Evolutionary conservation across 2,329 filamentous ascomycete genomes (phyloP).

Genomic region (Ilyonectria robusta): DNA sequence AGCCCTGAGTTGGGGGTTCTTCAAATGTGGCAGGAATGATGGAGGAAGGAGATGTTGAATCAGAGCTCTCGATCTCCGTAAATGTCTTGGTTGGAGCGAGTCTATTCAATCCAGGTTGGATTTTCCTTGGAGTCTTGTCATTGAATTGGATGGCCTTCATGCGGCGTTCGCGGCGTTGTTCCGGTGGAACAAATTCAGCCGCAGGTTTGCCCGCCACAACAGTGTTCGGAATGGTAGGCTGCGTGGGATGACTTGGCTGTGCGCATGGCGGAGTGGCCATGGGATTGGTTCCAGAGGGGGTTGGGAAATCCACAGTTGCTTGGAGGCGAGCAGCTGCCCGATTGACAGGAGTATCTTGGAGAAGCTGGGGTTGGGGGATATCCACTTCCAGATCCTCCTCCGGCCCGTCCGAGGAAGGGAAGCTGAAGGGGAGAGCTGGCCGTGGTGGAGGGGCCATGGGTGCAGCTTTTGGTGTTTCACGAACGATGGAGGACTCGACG

Average conservation of each 20-base stretch:
- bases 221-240: slow-evolving; percentile 40
- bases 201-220: slow-evolving; percentile 17
- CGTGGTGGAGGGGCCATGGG: slow-evolving; percentile 28
- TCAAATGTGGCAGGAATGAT: slow-evolving; percentile 47
- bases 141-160: slow-evolving; percentile 48
- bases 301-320: slow-evolving; percentile 34
- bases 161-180: slow-evolving; percentile 35
- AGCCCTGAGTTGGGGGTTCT: slow-evolving; percentile 36
- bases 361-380: slow-evolving; percentile 49
- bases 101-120: slow-evolving; percentile 30
- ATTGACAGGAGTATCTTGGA: slow-evolving; percentile 42
- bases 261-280: slow-evolving; percentile 52
- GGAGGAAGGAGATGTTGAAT: slow-evolving; percentile 49
- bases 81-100: slow-evolving; percentile 46
- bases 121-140: slow-evolving; percentile 37
- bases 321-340: slow-evolving; percentile 39
- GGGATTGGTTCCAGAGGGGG: slow-evolving; percentile 24
- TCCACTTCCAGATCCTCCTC: slow-evolving; percentile 57
- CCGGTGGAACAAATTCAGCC: background rate
- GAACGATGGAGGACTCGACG: slow-evolving; percentile 40
- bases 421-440: slow-evolving; percentile 26
- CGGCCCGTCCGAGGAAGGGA: slow-evolving; percentile 39
- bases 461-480: slow-evolving; percentile 44
- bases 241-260: slow-evolving; percentile 46
- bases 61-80: slow-evolving; percentile 43